phyloP scores from a whole-genome alignment of 441 rosid species.

The Arabidopsis hybrid region DNA sequence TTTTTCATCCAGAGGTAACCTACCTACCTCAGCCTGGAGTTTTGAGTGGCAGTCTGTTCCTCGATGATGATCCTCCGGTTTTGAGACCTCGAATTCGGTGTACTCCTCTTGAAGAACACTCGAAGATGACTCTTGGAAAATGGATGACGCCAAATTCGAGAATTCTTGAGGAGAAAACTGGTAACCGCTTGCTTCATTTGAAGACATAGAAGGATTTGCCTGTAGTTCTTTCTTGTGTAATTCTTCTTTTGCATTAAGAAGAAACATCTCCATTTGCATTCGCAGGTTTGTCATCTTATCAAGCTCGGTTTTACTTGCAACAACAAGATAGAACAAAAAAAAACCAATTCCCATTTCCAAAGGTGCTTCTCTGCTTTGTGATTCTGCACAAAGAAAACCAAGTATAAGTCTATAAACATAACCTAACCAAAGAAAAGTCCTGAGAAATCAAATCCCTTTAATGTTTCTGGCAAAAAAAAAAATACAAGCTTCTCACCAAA shows the following conservation, averaged over 20 bases:
- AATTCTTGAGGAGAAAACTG: conserved; percentile 47
- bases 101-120: conserved; percentile 48
- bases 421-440: not conserved
- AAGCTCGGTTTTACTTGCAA: conserved; percentile 73
- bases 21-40: conserved; percentile 61
- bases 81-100: conserved; percentile 47
- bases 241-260: conserved; percentile 53
- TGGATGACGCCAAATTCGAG: conserved; percentile 42
- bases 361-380: conserved; percentile 46
- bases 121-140: conserved; percentile 43
- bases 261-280: conserved; percentile 66
- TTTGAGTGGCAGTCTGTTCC: conserved; percentile 63
- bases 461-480: not conserved
- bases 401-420: not conserved
- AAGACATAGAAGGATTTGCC: conserved; percentile 18
- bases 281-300: conserved; percentile 63
- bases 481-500: conserved; percentile 40
- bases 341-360: conserved; percentile 65
- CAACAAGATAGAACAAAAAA: conserved; percentile 64
- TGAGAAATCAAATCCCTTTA: not conserved
- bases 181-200: conserved; percentile 38
- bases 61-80: conserved; percentile 47
- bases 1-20: conserved; percentile 53
- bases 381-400: conserved; percentile 45
- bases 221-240: conserved; percentile 37